A percentile compares a stretch with the other conserved stretches of the same genome.
Evolutionary conservation across 108 stramenopile genomes (phyloP).

Genomic region (Aurantiochytrium sp.): DNA sequence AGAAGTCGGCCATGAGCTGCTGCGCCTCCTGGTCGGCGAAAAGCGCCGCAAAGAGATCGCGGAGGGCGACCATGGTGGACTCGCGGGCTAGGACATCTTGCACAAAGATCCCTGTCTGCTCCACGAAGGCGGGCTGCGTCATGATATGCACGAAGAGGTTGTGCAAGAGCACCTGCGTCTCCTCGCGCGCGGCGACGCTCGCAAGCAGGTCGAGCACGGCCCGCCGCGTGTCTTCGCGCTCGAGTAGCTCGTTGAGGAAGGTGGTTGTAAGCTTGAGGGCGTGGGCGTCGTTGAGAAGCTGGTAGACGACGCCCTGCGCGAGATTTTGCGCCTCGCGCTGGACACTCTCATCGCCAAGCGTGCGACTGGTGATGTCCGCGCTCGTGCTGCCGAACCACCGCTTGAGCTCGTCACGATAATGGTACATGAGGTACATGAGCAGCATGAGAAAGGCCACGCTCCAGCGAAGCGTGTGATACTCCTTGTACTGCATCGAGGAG

Average conservation of each 20-base stretch:
- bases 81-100: not conserved
- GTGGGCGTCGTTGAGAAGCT: slow-evolving; percentile 19
- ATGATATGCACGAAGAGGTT: slow-evolving; percentile 18
- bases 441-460: not conserved
- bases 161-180: not conserved
- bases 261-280: not conserved
- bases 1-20: slow-evolving; percentile 19
- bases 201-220: not conserved
- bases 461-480: slow-evolving; percentile 29
- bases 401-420: not conserved
- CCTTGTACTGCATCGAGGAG: slow-evolving; percentile 29
- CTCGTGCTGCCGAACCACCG: slow-evolving; percentile 10
- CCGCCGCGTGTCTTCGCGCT: not conserved
- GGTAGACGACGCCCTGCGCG: slow-evolving; percentile 23
- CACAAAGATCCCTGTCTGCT: not conserved
- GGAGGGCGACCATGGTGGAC: not conserved
- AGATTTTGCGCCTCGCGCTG: slow-evolving; percentile 22
- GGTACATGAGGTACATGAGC: not conserved
- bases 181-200: slow-evolving; percentile 12
- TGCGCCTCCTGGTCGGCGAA: not conserved
- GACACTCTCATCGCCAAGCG: slow-evolving; percentile 22
- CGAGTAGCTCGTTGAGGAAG: not conserved
- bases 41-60: slow-evolving; percentile 20
- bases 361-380: slow-evolving; percentile 19
- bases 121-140: slow-evolving; percentile 9